Base-by-base conservation (phyloP, 23 red algal species). In the Gracilaria caudata region DNA sequence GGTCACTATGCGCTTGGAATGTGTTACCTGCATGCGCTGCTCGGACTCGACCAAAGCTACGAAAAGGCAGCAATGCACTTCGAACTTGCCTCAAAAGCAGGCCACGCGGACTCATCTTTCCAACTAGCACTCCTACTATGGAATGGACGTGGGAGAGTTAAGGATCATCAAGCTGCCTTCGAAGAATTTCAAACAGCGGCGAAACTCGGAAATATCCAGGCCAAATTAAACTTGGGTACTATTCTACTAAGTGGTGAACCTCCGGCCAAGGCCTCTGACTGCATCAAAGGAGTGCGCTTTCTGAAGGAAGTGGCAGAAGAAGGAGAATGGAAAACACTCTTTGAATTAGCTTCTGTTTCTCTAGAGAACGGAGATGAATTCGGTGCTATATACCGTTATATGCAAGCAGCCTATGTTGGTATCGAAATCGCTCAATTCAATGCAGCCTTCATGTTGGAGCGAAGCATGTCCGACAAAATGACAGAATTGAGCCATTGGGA, bases 341-440 rank as follows among this genome's bases (percentile, higher is more conserved):
- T 98, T 30, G 92, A 86, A 21, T 13, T 82, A 0, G 95, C 82
- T 11, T 81, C 68, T 23, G 51, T 28, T 23, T 73, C 57, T 0
- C 37, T 98, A 29, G 88, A 88, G 45, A 26, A 73, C 20, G 76
- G 78, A 21, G 90, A 93, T 81, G 41, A 75, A 40, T 84, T 24
- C 49, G 81, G 78, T 12, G 90, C 90, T 7, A 55, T 98, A 4
- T 92, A 91, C 60, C 84, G 90, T 25, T 84, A 90, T 30, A 60
- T 85, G 64, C 91, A 98, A 79, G 95, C 95, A 25, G 95, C 91
- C 19, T 80, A 90, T 88, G 95, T 91, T 23, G 95, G 95, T n/a
- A 80, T 98, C 35, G 95, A 98, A 82, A 39, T 92, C 20, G 95
- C 88, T 0, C 90, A 98, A 78, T 92, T 91, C 66, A 98, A 98